Conservation (phyloP, 2,329 filamentous ascomycete species). For the Chaetomiaceae sp. region DNA sequence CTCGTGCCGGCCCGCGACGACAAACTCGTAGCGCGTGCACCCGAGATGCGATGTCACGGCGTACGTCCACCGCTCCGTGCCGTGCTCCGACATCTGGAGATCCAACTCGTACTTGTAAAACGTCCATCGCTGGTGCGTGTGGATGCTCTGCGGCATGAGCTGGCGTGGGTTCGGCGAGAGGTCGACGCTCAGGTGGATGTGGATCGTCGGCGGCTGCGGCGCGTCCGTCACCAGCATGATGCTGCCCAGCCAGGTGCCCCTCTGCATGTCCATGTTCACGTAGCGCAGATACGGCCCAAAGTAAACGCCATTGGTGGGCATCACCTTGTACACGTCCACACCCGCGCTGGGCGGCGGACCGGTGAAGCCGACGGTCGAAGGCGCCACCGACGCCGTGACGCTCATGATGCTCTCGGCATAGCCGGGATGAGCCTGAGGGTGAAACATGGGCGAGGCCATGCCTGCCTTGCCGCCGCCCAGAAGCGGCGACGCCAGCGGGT, state of each 20-base stretch:
- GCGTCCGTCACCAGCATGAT: conserved; percentile 90
- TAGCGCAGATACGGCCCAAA: conserved; percentile 96
- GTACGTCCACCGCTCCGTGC: conserved; percentile 89
- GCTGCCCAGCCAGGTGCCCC: conserved; percentile 85
- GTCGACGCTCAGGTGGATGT: conserved; percentile 85
- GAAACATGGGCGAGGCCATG: conserved; percentile 74
- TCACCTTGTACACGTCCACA: conserved; percentile 89
- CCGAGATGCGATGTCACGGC: conserved; percentile 95
- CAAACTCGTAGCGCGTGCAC: conserved; percentile 96
- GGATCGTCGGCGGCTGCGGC: conserved; percentile 89
- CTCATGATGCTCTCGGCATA: conserved; percentile 85
- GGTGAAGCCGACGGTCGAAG: conserved; percentile 75
- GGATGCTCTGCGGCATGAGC: conserved; percentile 74
- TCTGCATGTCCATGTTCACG: conserved; percentile 93
- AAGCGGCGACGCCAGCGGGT: conserved; percentile 65
- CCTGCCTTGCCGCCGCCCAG: conserved; percentile 61
- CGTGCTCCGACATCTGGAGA: conserved; percentile 78
- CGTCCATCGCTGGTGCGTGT: conserved; percentile 85
- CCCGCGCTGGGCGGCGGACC: conserved; percentile 85
- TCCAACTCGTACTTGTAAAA: conserved; percentile 96
- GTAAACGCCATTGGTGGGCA: conserved; percentile 93
- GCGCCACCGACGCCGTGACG: conserved; percentile 67
- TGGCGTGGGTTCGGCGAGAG: conserved; percentile 90
- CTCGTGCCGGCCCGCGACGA: conserved; percentile 85
- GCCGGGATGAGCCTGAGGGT: conserved; percentile 69